These are phyloP conservation scores for Nicotiana benthamiana DNA, from an alignment of 257 asterid species.

Conservation along the genomic window DNA sequence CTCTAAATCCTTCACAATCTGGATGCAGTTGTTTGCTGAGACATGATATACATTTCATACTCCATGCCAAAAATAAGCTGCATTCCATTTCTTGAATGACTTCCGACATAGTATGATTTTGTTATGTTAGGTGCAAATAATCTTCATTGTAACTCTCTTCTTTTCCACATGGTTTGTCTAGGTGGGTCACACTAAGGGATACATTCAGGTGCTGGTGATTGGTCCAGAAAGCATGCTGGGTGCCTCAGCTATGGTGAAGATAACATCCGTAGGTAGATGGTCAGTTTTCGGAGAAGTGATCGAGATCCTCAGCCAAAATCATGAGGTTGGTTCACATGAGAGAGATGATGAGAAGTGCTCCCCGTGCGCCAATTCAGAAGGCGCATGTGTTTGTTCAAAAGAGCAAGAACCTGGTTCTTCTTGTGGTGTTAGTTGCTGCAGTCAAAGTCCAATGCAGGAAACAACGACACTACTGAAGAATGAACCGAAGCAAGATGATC, in stretches of 20 bases:
- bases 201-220: slow-evolving; percentile 79
- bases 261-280: slow-evolving; percentile 88
- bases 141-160: neutral
- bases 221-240: slow-evolving; percentile 87
- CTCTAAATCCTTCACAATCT: neutral
- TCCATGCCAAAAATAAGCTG: neutral
- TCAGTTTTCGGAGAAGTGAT: slow-evolving; percentile 90
- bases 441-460: slow-evolving; percentile 21
- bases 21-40: neutral
- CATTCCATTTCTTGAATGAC: neutral
- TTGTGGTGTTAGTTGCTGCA: slow-evolving; percentile 40
- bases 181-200: slow-evolving; percentile 99
- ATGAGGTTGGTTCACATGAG: slow-evolving; percentile 14
- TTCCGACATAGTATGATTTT: neutral
- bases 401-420: slow-evolving; percentile 53
- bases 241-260: slow-evolving; percentile 64
- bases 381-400: slow-evolving; percentile 45
- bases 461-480: slow-evolving; percentile 18
- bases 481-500: slow-evolving; percentile 16
- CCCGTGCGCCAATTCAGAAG: slow-evolving; percentile 30
- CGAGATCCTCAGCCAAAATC: slow-evolving; percentile 36
- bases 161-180: slow-evolving; percentile 21
- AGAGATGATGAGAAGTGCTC: slow-evolving; percentile 19
- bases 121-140: neutral
- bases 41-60: neutral